A percentile compares a stretch with the other conserved stretches of the same genome.
phyloP scores from a whole-genome alignment of 306 rosid genomes.

The Adenanthera pavonina region DNA sequence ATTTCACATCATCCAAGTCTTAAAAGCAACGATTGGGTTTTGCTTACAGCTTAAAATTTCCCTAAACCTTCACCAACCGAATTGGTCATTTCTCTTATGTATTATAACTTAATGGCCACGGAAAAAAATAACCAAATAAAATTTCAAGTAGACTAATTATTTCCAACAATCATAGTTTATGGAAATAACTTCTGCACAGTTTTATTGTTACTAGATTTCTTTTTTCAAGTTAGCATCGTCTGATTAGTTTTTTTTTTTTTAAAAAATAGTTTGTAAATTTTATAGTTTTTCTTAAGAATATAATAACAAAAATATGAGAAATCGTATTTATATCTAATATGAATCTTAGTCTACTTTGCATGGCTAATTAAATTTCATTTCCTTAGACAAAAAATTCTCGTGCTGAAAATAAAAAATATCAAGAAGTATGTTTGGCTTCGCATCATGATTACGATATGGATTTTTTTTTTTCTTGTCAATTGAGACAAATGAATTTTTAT shows the following conservation, averaged over 20 bases:
- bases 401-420: too few species aligned
- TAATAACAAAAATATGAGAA: neutral
- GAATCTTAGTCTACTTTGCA: too few species aligned
- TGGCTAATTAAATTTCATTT: neutral
- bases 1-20: neutral
- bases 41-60: neutral
- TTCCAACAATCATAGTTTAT: neutral
- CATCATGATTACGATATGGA: neutral
- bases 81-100: neutral
- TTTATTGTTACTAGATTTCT: neutral
- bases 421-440: neutral
- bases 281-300: neutral
- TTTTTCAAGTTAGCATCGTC: too few species aligned
- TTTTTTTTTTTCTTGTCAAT: neutral
- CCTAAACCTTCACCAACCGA: neutral
- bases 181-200: neutral
- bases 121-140: neutral
- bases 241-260: too few species aligned
- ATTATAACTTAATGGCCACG: neutral
- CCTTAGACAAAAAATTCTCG: neutral
- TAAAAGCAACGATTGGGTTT: slow-evolving; percentile 1
- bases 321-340: too few species aligned
- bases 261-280: too few species aligned
- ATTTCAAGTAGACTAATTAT: neutral
- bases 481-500: neutral